These are phyloP conservation scores for Clitopilus hobsonii DNA, from an alignment of 768 basidiomycete genomes.

Conservation along the genomic window DNA sequence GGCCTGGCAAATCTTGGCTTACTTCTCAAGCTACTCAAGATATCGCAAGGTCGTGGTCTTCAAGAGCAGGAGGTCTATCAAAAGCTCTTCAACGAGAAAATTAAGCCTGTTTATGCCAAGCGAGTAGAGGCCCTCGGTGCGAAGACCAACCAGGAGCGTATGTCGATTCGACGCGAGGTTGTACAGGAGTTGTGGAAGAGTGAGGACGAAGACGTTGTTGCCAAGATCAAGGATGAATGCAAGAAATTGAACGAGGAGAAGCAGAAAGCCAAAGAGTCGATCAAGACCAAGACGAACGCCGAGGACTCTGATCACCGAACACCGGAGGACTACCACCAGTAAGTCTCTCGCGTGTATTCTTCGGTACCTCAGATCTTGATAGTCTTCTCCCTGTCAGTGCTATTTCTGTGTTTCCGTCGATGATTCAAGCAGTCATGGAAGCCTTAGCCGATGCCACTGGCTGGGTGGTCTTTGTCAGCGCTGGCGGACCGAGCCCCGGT, in stretches of 20 bases:
- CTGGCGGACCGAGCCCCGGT: constrained; percentile 2
- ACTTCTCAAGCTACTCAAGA: neutral
- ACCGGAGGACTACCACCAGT: constrained; percentile 4
- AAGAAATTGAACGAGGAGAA: neutral
- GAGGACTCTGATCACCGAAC: neutral
- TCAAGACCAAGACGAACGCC: neutral
- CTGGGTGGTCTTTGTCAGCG: constrained; percentile 8
- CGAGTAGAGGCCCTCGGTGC: neutral
- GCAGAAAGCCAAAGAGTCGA: neutral
- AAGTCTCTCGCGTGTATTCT: neutral
- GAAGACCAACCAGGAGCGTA: neutral
- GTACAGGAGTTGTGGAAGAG: constrained; percentile 1
- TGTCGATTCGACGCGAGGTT: neutral
- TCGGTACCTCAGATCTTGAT: neutral
- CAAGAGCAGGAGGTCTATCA: neutral
- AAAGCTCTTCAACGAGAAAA: neutral
- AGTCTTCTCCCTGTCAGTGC: constrained; percentile 1
- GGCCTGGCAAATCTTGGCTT: neutral
- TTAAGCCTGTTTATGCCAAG: neutral
- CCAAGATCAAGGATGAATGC: neutral
- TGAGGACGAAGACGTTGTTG: neutral
- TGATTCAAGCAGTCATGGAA: neutral
- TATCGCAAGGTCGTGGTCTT: neutral
- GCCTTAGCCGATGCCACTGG: constrained; percentile 8
- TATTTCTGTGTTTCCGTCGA: neutral